phyloP scores from a whole-genome alignment of 2,329 filamentous ascomycete species.

The Fusarium pseudoanthophilum region DNA sequence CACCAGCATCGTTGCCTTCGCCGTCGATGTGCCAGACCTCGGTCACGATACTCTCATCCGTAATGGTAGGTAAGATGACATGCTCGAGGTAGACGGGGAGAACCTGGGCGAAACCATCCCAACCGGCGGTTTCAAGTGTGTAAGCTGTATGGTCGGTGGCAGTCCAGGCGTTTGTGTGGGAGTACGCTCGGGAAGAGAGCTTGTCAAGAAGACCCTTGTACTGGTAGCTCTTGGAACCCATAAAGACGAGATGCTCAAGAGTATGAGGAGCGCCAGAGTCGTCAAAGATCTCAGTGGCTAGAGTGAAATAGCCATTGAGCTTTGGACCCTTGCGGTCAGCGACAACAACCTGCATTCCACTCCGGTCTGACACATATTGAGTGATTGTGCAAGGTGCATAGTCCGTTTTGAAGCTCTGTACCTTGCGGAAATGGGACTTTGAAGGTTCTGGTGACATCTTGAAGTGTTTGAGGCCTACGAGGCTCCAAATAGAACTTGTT shows the following conservation, averaged over 20 bases:
- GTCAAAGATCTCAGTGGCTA: slow-evolving; percentile 97
- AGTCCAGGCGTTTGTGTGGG: slow-evolving; percentile 96
- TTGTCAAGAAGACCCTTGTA: slow-evolving; percentile 97
- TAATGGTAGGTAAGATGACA: slow-evolving; percentile 88
- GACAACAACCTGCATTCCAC: slow-evolving; percentile 93
- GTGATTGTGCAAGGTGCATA: slow-evolving; percentile 90
- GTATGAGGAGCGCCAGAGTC: slow-evolving; percentile 93
- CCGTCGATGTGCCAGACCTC: slow-evolving; percentile 97
- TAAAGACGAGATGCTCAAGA: slow-evolving; percentile 84
- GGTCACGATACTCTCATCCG: slow-evolving; percentile 91
- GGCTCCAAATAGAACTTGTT: slow-evolving; percentile 37
- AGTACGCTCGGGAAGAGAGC: slow-evolving; percentile 92
- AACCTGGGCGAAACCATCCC: slow-evolving; percentile 96
- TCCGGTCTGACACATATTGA: slow-evolving; percentile 94
- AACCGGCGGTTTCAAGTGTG: slow-evolving; percentile 92
- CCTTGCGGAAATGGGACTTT: slow-evolving; percentile 76
- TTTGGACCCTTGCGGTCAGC: slow-evolving; percentile 96
- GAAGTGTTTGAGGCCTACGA: slow-evolving; percentile 28
- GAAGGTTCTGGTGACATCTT: slow-evolving; percentile 65
- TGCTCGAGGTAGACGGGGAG: slow-evolving; percentile 96
- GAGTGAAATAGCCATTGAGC: slow-evolving; percentile 90
- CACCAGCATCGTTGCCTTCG: slow-evolving; percentile 92
- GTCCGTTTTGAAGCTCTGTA: slow-evolving; percentile 88
- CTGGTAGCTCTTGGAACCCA: slow-evolving; percentile 91
- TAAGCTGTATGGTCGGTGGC: slow-evolving; percentile 97